A percentile compares a stretch with the other conserved stretches of the same genome.
Evolutionary conservation across 2,329 filamentous ascomycete species (phyloP).

Genomic region (Beauveria rudraprayagi): DNA sequence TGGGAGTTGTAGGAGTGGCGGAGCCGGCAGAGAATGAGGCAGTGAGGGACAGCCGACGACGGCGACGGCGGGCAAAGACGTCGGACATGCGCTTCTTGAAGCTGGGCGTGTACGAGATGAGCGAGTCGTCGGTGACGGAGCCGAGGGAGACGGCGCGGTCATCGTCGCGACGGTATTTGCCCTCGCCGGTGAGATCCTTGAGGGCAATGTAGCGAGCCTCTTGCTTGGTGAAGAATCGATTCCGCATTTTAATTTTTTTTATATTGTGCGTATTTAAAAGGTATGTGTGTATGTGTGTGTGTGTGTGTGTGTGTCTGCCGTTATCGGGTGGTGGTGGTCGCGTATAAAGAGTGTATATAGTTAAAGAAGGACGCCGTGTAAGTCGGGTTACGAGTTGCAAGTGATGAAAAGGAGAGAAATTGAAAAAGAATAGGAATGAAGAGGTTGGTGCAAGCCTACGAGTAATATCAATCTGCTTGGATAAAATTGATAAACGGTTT

Average conservation of each 20-base stretch:
- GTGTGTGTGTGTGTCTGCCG: background rate
- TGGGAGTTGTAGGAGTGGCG: too few species aligned
- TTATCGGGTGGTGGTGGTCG: background rate
- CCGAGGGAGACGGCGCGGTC: background rate
- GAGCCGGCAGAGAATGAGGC: background rate
- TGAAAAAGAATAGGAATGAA: background rate
- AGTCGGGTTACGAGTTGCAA: too few species aligned
- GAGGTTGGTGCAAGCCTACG: too few species aligned
- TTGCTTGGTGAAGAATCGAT: background rate
- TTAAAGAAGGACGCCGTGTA: too few species aligned
- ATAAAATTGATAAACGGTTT: too few species aligned
- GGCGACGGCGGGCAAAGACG: background rate
- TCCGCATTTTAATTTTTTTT: background rate
- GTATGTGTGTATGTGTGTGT: background rate
- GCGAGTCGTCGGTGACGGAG: background rate
- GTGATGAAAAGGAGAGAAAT: background rate
- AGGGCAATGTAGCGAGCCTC: slow-evolving; percentile 7
- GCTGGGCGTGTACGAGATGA: background rate
- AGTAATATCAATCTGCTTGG: too few species aligned
- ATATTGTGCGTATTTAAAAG: background rate
- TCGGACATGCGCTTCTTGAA: slow-evolving; percentile 7
- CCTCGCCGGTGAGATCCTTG: slow-evolving; percentile 1
- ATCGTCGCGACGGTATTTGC: background rate
- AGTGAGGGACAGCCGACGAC: background rate
- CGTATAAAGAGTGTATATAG: too few species aligned